Evolutionary conservation across 139 green algal species (phyloP).

Genomic region (Gonium pectorale): DNA sequence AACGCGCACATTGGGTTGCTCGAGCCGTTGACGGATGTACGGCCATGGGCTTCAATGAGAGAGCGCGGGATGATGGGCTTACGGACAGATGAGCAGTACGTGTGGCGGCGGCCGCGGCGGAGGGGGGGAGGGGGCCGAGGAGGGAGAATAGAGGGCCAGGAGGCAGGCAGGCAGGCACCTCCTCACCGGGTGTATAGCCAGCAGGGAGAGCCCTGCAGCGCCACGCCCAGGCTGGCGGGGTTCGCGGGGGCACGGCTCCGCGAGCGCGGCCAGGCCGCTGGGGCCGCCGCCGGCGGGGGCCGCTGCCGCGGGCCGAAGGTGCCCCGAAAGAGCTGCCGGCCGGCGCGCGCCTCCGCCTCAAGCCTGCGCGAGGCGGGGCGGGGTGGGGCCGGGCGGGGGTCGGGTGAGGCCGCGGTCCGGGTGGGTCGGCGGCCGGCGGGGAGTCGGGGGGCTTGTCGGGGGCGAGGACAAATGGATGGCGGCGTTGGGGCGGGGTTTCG

Average conservation of each 20-base stretch:
- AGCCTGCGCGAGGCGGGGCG: slow-evolving; percentile 35
- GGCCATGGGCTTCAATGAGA: no score
- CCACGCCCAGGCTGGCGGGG: slow-evolving; percentile 61
- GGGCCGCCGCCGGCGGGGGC: no score
- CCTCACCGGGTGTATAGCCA: slow-evolving; percentile 60
- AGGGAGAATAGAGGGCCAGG: no score
- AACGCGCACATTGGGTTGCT: no score
- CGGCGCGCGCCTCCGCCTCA: slow-evolving; percentile 39
- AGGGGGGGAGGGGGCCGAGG: no score
- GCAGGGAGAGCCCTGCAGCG: slow-evolving; percentile 55
- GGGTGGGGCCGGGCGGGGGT: neutral
- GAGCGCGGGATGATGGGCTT: no score
- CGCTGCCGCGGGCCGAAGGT: slow-evolving; percentile 56
- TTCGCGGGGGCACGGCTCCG: no score
- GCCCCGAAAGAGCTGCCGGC: slow-evolving; percentile 61
- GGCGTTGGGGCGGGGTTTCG: neutral
- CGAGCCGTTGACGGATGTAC: no score
- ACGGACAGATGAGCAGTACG: no score
- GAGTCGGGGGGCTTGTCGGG: neutral
- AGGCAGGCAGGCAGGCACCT: no score
- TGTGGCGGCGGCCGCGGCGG: no score
- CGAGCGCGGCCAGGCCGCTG: slow-evolving; percentile 56
- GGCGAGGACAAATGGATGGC: neutral
- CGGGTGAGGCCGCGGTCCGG: neutral
- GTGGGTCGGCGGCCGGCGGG: neutral